Percentiles rank a stretch among this genome's conserved stretches.
Conservation (phyloP, 495 filamentous ascomycete species). For the Aspergillus funiculosus region DNA sequence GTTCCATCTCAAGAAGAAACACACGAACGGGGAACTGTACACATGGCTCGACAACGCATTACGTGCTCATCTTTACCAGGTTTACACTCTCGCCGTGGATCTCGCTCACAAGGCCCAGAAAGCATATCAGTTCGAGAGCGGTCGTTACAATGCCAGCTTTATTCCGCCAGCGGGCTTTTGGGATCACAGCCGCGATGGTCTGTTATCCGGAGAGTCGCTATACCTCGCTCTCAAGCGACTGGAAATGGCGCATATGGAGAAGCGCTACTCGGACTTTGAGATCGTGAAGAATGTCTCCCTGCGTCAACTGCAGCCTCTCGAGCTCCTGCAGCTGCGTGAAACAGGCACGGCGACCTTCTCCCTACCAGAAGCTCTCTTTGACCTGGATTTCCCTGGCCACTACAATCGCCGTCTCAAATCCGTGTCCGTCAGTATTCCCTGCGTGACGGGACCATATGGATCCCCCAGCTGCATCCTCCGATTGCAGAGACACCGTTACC, state of each 20-base stretch:
- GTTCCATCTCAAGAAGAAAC: neutral
- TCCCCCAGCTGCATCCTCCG: neutral
- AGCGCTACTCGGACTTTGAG: neutral
- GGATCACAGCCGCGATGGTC: neutral
- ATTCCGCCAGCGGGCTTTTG: neutral
- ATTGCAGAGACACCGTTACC: neutral
- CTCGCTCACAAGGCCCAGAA: neutral
- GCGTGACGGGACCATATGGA: constrained; percentile 22
- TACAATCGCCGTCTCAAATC: neutral
- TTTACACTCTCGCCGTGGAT: neutral
- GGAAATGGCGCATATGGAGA: neutral
- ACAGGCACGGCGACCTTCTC: neutral
- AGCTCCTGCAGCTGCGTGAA: neutral
- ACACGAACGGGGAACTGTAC: neutral
- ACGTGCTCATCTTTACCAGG: neutral
- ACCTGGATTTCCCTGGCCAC: neutral
- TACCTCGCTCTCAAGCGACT: neutral
- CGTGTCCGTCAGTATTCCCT: constrained; percentile 22
- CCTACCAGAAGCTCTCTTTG: neutral
- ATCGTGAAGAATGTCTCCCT: neutral
- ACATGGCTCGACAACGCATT: neutral
- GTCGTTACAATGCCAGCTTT: neutral
- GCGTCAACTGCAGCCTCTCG: neutral
- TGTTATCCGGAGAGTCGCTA: neutral
- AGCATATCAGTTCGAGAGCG: neutral